phyloP scores from a whole-genome alignment of 1,284 basidiomycete genomes.

The Stygiomarasmius scandens region DNA sequence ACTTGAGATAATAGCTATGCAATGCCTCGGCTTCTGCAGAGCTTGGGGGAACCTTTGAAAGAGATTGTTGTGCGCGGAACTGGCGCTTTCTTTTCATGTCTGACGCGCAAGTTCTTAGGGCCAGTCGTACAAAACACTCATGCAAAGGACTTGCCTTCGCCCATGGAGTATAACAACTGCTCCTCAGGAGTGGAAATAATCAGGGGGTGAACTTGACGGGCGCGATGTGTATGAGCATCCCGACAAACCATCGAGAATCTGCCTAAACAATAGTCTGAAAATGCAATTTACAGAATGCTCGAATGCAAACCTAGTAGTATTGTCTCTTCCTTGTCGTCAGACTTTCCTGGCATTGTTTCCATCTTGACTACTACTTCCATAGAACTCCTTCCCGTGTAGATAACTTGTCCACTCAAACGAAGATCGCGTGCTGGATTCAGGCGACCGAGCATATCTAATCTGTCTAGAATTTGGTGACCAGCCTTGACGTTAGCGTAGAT shows the following conservation, averaged over 20 bases:
- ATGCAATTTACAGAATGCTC: background rate
- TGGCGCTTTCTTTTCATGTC: slow-evolving; percentile 58
- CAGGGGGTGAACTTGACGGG: slow-evolving; percentile 68
- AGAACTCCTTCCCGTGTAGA: slow-evolving; percentile 75
- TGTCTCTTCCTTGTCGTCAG: slow-evolving; percentile 54
- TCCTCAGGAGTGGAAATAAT: slow-evolving; percentile 66
- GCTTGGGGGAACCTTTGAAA: slow-evolving; percentile 73
- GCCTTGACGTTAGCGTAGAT: background rate
- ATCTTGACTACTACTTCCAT: slow-evolving; percentile 86
- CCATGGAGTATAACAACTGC: slow-evolving; percentile 61
- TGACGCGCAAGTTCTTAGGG: slow-evolving; percentile 12
- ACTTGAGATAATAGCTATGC: slow-evolving; percentile 67
- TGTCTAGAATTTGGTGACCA: slow-evolving; percentile 26
- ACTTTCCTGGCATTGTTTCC: slow-evolving; percentile 55
- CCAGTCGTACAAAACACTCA: too few species aligned
- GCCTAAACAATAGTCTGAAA: slow-evolving; percentile 36
- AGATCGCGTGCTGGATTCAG: slow-evolving; percentile 67
- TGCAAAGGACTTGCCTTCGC: slow-evolving; percentile 54
- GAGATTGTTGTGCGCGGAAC: slow-evolving; percentile 53
- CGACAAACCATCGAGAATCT: slow-evolving; percentile 85
- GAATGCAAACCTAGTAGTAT: slow-evolving; percentile 59
- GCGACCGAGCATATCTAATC: slow-evolving; percentile 65
- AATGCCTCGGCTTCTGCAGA: slow-evolving; percentile 67
- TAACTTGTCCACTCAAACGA: slow-evolving; percentile 77
- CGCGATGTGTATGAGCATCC: slow-evolving; percentile 67